Evolutionary conservation across 2,329 filamentous ascomycete genomes (phyloP), one percentile per base, ranked within the genome.

Genomic region (Phaeosphaeria sp.): DNA sequence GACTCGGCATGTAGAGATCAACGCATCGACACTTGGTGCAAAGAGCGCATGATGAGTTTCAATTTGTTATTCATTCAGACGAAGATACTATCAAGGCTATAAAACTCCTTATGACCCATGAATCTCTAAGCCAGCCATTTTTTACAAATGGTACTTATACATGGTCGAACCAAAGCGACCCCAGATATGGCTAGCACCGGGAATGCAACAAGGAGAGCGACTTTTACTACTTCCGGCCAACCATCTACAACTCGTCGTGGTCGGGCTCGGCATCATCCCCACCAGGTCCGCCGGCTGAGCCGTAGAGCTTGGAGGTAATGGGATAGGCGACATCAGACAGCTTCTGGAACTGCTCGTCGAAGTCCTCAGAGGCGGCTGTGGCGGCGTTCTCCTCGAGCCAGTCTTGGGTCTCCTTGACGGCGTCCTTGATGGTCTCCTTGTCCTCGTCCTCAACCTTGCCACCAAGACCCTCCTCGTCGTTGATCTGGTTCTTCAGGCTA

Each of bases 311-410:
- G 84, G 92, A 96, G 72, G 95, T 99, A 83, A 99, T 99, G 69
- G 95, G 95, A 84, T 98, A 97, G 54, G 95, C 95, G 66, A 97
- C 91, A 80, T 91, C 90, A 73, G 91, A 96, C 69, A 99, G 87
- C 87, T 97, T 97, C 90, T 99, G 94, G 86, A 96, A 97, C 86
- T 98, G 94, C 88, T 99, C 95, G 82, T 97, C 93, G 73, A 98
- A 97, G 84, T 98, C 95, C 84, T 97, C 94, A 59, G 92, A 85
- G 68, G 85, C 87, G 65, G 95, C 95, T 52, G 90, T 90, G 67
- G 90, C 88, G 67, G 87, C 91, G 82, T 97, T 96, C 87, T 96
- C 92, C 72, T 97, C 93, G 59, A 99, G 89, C 95, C 95, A 99
- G 79, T 97, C 93, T 72, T 89, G 90, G 64, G 92, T 85, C 85